Base-by-base conservation (phyloP, 108 stramenopile species). In the Skeletonema costatum region DNA sequence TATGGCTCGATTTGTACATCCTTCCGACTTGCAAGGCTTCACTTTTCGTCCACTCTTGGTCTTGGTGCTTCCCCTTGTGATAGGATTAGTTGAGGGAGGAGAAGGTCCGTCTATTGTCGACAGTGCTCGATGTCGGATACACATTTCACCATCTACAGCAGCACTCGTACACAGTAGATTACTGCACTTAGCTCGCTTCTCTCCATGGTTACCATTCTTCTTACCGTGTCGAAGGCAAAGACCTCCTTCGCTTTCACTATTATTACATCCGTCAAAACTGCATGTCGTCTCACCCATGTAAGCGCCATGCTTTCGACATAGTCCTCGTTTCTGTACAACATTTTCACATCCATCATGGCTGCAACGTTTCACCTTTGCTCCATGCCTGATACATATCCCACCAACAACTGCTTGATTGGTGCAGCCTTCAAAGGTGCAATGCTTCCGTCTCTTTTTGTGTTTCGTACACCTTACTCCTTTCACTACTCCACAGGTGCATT, bases 341-440 rank as follows among this genome's bases (percentile, higher is more conserved):
- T 46, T 46, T 1, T 46, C 14, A 46, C 44, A 46, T 46, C 44
- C 44, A 46, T 46, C 44, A 16, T 46, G 44, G 14, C 44, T 46
- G 14, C 44, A 46, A 46, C 44, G 44, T 46, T 46, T 46, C 11
- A 46, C 44, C 44, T 46, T 46, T 16, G 60, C 60, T 16, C 60
- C 60, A 61, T 61, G 60, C 32, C 11, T 31, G 32, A 61, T 61
- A 16, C 60, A 61, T 11, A 61, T 16, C n/a, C 60, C 60, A 32
- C 60, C 60, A 12, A 32, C 11, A 12, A 19, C 19, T 6, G 60
- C 14, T 13, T 11, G 60, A 33, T 61, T 61, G 60, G 60, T 61
- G 11, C 60, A 61, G 10, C n/a, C 60, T 61, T 61, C 19, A 19
- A 46, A 14, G 11, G 9, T 46, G 14, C 44, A 46, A 16, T 6